Conservation (phyloP, 192 early-diverging fungal genomes). For the Podila minutissima region DNA sequence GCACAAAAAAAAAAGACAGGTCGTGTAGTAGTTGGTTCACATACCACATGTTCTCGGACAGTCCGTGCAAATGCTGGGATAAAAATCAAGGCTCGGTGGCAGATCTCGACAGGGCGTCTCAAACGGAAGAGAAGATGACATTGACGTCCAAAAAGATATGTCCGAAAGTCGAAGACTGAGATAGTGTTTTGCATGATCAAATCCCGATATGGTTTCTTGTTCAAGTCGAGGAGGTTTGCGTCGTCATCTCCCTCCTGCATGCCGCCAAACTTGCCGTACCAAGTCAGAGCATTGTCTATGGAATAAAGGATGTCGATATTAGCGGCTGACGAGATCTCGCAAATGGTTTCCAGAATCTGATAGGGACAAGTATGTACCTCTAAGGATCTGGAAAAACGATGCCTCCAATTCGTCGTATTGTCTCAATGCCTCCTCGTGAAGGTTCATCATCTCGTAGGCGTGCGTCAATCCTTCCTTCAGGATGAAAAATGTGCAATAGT, state of each 20-base stretch:
- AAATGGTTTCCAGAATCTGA: not conserved
- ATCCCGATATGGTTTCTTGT: constrained; percentile 85
- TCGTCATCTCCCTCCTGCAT: constrained; percentile 88
- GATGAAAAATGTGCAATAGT: constrained; percentile 98
- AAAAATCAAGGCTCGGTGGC: constrained; percentile 76
- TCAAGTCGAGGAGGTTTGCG: constrained; percentile 79
- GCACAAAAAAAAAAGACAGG: not conserved
- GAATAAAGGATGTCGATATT: constrained; percentile 6
- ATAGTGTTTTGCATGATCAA: constrained; percentile 91
- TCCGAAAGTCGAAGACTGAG: constrained; percentile 95
- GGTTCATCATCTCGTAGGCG: constrained; percentile 87
- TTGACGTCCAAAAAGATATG: constrained; percentile 96
- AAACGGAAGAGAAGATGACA: constrained; percentile 77
- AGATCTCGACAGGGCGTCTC: constrained; percentile 72
- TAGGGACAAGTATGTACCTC: constrained; percentile 55
- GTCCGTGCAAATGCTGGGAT: constrained; percentile 76
- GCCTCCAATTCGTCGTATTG: constrained; percentile 99
- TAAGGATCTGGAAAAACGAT: constrained; percentile 90
- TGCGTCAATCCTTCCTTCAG: constrained; percentile 91
- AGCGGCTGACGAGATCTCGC: not conserved
- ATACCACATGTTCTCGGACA: constrained; percentile 76
- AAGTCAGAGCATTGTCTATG: constrained; percentile 83
- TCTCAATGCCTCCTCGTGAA: constrained; percentile 88
- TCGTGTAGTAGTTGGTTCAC: not conserved
- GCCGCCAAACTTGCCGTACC: constrained; percentile 95